Evolutionary conservation across 306 rosid species (phyloP).

Genomic region (Prunus fruticosa): DNA sequence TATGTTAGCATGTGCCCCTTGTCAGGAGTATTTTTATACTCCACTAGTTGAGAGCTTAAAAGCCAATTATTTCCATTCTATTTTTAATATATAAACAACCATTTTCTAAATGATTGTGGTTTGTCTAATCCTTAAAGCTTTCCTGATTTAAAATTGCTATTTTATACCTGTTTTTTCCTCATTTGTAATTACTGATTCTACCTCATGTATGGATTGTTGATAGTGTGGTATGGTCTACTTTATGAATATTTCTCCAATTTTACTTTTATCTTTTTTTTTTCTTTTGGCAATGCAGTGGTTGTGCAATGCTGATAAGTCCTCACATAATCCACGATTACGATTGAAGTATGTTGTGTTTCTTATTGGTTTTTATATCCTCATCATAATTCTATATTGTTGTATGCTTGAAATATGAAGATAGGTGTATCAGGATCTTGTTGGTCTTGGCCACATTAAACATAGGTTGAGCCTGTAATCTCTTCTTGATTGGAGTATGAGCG

Average conservation of each 20-base stretch:
- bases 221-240: background rate
- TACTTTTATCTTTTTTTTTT: constrained; percentile 9
- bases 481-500: background rate
- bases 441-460: constrained; percentile 9
- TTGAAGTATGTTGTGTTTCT: constrained; percentile 62
- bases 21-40: background rate
- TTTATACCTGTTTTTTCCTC: background rate
- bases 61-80: background rate
- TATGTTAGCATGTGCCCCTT: background rate
- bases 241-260: background rate
- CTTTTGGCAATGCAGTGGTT: constrained; percentile 66
- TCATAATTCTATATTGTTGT: background rate
- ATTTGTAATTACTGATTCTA: background rate
- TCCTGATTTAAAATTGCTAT: background rate
- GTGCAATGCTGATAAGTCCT: constrained; percentile 94
- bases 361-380: background rate
- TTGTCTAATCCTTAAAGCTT: background rate
- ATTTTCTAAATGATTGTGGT: background rate
- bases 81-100: background rate
- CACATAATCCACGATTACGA: constrained; percentile 79
- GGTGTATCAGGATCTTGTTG: background rate
- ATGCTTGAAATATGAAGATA: background rate
- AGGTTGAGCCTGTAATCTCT: constrained; percentile 1
- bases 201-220: background rate
- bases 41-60: background rate